Percentiles rank a stretch among this genome's conserved stretches.
Conservation (phyloP, 768 basidiomycete species). For the Lactarius hengduanensis region DNA sequence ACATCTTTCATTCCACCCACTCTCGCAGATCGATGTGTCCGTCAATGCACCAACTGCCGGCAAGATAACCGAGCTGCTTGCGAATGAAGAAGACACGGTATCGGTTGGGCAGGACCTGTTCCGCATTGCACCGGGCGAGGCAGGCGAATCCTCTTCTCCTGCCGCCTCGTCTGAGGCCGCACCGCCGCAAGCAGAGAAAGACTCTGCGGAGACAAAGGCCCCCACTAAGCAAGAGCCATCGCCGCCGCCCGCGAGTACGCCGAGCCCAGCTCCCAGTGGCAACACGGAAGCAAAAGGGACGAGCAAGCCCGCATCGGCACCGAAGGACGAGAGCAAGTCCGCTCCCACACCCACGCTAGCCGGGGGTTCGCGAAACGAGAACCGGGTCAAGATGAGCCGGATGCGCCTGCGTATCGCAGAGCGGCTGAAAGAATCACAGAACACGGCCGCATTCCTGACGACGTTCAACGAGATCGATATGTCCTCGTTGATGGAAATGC, state of each 20-base stretch:
- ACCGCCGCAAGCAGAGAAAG: slow-evolving; percentile 38
- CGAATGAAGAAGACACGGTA: slow-evolving; percentile 91
- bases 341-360: slow-evolving; percentile 39
- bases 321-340: slow-evolving; percentile 26
- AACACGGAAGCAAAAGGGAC: slow-evolving; percentile 41
- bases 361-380: slow-evolving; percentile 74
- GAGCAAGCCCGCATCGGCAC: slow-evolving; percentile 32
- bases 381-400: slow-evolving; percentile 96
- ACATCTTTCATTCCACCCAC: background rate
- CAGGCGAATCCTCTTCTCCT: slow-evolving; percentile 24
- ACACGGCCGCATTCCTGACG: slow-evolving; percentile 92
- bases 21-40: slow-evolving; percentile 85
- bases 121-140: slow-evolving; percentile 75
- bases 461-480: slow-evolving; percentile 99
- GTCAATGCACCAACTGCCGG: slow-evolving; percentile 92
- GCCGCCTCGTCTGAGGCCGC: slow-evolving; percentile 28
- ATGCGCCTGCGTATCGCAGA: slow-evolving; percentile 98
- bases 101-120: slow-evolving; percentile 93
- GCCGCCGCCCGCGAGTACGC: slow-evolving; percentile 37
- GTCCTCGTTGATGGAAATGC: slow-evolving; percentile 89
- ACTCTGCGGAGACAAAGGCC: slow-evolving; percentile 40
- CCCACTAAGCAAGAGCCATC: slow-evolving; percentile 46
- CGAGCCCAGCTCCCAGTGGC: slow-evolving; percentile 36
- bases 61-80: slow-evolving; percentile 82
- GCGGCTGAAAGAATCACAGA: slow-evolving; percentile 97